These are phyloP conservation scores for Argentina anserina DNA, from an alignment of 306 rosid genomes.

Conservation along the genomic window DNA sequence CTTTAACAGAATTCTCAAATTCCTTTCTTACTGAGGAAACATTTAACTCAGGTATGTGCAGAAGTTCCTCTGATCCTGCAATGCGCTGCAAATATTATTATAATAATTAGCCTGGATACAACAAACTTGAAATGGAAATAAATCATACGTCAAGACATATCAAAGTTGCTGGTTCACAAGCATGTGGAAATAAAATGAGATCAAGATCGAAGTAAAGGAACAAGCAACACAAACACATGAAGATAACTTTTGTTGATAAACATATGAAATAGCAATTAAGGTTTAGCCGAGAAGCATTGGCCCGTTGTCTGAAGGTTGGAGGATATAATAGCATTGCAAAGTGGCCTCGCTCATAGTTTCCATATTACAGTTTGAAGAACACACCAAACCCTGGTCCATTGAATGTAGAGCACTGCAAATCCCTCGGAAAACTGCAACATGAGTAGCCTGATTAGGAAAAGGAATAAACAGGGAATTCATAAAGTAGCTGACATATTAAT, in stretches of 20 bases:
- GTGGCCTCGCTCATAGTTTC: conserved; percentile 58
- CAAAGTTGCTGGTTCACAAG: neutral
- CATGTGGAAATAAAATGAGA: neutral
- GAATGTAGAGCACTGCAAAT: conserved; percentile 15
- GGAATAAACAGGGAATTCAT: neutral
- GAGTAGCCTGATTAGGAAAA: conserved; percentile 5
- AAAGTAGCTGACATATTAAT: neutral
- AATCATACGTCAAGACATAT: neutral
- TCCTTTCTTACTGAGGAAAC: conserved; percentile 42
- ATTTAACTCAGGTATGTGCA: conserved; percentile 33
- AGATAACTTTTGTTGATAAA: neutral
- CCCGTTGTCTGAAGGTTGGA: conserved; percentile 62
- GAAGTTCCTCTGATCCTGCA: conserved; percentile 78
- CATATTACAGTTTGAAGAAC: conserved; percentile 35
- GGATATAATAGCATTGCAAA: conserved; percentile 59
- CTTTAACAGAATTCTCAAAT: conserved; percentile 52
- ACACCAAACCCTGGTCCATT: conserved; percentile 17
- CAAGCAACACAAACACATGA: neutral
- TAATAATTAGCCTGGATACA: neutral
- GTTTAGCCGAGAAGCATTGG: conserved; percentile 56
- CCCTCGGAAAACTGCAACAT: conserved; percentile 9
- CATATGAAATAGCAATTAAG: conserved; percentile 6
- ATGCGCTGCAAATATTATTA: conserved; percentile 43
- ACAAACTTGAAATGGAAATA: neutral
- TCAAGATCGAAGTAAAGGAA: neutral